A percentile compares a stretch with the other conserved stretches of the same genome.
Conservation (phyloP, 345 rosid genomes). For the Cardiospermum halicacabum region DNA sequence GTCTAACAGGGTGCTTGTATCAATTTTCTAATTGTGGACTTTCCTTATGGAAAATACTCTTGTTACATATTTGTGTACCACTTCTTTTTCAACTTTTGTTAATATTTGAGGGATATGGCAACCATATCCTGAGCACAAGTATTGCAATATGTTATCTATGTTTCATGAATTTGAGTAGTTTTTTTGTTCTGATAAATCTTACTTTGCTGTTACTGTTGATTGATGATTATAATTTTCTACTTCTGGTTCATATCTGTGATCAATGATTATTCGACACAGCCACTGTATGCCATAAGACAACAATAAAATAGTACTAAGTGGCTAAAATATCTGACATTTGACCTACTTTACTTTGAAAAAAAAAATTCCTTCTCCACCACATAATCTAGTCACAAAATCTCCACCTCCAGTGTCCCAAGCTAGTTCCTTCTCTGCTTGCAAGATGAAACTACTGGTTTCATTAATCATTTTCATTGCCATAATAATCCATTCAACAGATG, state of each 20-base stretch:
- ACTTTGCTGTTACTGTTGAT: neutral
- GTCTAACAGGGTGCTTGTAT: constrained; percentile 30
- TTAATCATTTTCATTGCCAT: neutral
- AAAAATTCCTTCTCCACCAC: constrained; percentile 21
- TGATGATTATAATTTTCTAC: neutral
- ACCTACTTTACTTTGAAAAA: constrained; percentile 3
- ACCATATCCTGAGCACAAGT: neutral
- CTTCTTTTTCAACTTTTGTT: neutral
- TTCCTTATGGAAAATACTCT: constrained; percentile 13
- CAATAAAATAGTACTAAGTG: neutral
- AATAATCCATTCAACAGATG: constrained; percentile 2
- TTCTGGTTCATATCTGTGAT: too few relatives aligned
- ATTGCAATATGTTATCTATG: neutral
- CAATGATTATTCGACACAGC: neutral
- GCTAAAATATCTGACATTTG: constrained; percentile 6
- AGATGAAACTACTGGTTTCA: neutral
- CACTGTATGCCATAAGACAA: neutral
- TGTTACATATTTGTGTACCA: neutral
- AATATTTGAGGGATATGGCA: neutral
- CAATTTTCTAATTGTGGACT: constrained; percentile 13
- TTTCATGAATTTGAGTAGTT: neutral
- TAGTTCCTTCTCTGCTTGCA: neutral
- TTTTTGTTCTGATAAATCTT: neutral
- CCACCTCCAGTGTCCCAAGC: neutral
- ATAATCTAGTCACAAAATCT: constrained; percentile 1